Conservation (phyloP, 768 basidiomycete genomes). For the Leccinum broughii region DNA sequence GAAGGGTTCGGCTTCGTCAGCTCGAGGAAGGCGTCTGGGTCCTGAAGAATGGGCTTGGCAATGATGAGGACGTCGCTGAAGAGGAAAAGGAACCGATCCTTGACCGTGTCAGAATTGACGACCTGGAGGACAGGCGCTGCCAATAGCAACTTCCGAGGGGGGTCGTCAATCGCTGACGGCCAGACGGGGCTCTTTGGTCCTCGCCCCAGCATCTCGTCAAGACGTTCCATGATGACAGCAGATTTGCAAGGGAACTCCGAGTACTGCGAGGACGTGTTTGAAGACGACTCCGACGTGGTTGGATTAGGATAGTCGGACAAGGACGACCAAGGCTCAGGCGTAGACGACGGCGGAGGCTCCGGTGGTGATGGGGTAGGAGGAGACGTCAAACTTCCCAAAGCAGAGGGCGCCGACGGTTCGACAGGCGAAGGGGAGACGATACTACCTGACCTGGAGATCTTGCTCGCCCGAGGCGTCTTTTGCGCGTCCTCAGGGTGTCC, state of each 20-base stretch:
- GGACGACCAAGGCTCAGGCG: conserved; percentile 79
- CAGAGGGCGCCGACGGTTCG: conserved; percentile 19
- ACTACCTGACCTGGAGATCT: conserved; percentile 33
- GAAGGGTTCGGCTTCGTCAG: conserved; percentile 51
- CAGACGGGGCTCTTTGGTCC: conserved; percentile 59
- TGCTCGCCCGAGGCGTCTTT: conserved; percentile 37
- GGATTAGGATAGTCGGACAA: conserved; percentile 68
- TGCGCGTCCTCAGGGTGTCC: conserved; percentile 33
- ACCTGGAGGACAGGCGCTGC: conserved; percentile 91
- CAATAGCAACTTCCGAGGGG: conserved; percentile 82
- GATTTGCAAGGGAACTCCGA: conserved; percentile 51
- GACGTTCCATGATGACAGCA: conserved; percentile 58
- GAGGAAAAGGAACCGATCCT: conserved; percentile 95
- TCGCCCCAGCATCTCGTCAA: conserved; percentile 69
- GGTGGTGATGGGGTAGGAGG: conserved; percentile 47
- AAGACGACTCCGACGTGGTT: conserved; percentile 75
- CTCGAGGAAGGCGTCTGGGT: conserved; percentile 64
- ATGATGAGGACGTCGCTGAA: conserved; percentile 95
- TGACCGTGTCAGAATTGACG: conserved; percentile 89
- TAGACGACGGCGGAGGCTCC: conserved; percentile 61
- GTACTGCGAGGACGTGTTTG: conserved; percentile 69
- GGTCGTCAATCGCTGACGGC: conserved; percentile 74
- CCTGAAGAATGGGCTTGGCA: conserved; percentile 81
- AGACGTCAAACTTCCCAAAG: conserved; percentile 34
- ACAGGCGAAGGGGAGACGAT: conserved; percentile 19